Percentiles rank a stretch among this genome's conserved stretches.
phyloP scores from a whole-genome alignment of 2,329 filamentous ascomycete species.

The Nigrospora osmanthi region DNA sequence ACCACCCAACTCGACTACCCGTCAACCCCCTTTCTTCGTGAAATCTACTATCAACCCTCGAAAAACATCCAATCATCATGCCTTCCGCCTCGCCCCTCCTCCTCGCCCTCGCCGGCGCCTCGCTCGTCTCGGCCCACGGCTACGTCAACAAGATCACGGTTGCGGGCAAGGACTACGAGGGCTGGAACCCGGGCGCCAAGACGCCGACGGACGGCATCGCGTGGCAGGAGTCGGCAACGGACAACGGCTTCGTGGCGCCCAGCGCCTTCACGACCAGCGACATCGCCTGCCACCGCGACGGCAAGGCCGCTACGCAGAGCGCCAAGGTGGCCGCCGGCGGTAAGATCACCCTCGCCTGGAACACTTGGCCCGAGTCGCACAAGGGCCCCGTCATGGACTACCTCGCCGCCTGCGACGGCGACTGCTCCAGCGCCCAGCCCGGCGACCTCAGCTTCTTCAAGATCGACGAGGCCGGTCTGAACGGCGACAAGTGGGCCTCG shows the following conservation, averaged over 20 bases:
- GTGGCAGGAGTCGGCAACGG: constrained; percentile 24
- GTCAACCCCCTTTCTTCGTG: neutral
- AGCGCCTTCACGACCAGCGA: constrained; percentile 21
- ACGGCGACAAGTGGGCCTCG: constrained; percentile 16
- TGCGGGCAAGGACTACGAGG: too few relatives aligned
- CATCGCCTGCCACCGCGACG: constrained; percentile 29
- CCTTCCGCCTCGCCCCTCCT: constrained; percentile 3
- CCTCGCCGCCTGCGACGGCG: constrained; percentile 22
- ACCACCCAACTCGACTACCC: constrained; percentile 2
- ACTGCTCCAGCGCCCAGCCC: constrained; percentile 20
- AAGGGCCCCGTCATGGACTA: constrained; percentile 26
- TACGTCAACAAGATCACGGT: constrained; percentile 7
- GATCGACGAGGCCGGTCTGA: constrained; percentile 16
- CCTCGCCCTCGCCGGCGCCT: constrained; percentile 9
- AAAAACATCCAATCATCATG: constrained; percentile 1
- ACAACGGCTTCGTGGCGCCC: constrained; percentile 30
- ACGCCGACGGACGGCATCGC: constrained; percentile 9
- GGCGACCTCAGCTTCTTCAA: constrained; percentile 21
- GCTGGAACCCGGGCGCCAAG: neutral
- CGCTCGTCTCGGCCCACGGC: constrained; percentile 18
- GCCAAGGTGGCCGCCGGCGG: constrained; percentile 45
- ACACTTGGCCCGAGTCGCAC: constrained; percentile 56
- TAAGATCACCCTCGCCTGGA: constrained; percentile 53
- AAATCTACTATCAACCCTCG: neutral
- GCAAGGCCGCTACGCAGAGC: constrained; percentile 20